A percentile compares a stretch with the other conserved stretches of the same genome.
Conservation (phyloP, 169 alveolate species). For the Plasmodium berghei region DNA sequence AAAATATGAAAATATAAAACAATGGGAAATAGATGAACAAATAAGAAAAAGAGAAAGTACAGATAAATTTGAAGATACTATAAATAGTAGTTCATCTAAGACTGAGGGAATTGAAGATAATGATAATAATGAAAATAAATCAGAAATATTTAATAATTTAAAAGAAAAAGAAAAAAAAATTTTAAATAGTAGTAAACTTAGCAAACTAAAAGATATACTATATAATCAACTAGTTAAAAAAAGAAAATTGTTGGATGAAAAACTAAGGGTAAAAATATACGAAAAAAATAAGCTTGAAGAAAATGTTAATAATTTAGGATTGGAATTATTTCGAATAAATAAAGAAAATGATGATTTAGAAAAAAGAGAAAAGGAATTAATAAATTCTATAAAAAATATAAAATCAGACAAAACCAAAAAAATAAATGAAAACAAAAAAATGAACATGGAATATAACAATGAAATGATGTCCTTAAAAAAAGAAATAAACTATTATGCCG, state of each 20-base stretch:
- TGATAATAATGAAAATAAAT: neutral
- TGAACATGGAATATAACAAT: constrained; percentile 11
- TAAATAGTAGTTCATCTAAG: too few species aligned
- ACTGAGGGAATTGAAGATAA: neutral
- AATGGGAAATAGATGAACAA: too few species aligned
- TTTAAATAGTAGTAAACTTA: neutral
- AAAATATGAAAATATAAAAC: too few species aligned
- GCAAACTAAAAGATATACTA: constrained; percentile 27
- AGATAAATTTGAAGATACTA: too few species aligned
- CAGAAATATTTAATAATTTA: neutral
- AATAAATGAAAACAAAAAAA: constrained; percentile 13
- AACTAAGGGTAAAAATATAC: constrained; percentile 17
- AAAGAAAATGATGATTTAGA: constrained; percentile 49
- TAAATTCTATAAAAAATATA: constrained; percentile 1
- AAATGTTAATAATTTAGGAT: constrained; percentile 33
- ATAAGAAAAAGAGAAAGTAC: too few species aligned
- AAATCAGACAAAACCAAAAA: constrained; percentile 8
- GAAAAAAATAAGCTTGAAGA: constrained; percentile 52
- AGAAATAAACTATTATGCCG: constrained; percentile 34
- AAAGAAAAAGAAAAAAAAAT: neutral
- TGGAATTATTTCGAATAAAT: constrained; percentile 40
- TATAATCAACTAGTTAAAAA: constrained; percentile 42
- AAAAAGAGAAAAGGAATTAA: constrained; percentile 49
- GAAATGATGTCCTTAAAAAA: constrained; percentile 28
- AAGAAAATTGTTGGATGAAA: constrained; percentile 17